Conservation (phyloP, 257 asterid species). For the Solanum pinnatisectum region DNA sequence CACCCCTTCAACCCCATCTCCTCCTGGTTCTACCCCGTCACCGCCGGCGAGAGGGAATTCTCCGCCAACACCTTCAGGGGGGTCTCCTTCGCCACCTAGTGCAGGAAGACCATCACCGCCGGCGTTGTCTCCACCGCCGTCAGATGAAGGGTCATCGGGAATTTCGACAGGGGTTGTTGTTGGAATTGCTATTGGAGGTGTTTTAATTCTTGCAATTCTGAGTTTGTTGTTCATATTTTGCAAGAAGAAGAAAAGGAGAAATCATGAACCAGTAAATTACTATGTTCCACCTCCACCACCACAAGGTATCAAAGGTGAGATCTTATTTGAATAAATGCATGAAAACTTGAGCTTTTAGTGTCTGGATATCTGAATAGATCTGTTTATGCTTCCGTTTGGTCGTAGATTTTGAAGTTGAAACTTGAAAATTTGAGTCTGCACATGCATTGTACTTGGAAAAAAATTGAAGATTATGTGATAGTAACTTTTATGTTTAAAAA, state of each 20-base stretch:
- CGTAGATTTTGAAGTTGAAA: background rate
- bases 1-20: background rate
- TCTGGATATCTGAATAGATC: background rate
- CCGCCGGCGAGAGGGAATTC: constrained; percentile 15
- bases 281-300: constrained; percentile 54
- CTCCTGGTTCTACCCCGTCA: background rate
- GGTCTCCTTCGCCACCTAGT: background rate
- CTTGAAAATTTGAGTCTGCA: background rate
- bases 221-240: constrained; percentile 42
- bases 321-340: background rate
- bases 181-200: constrained; percentile 64
- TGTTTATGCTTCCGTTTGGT: background rate
- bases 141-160: constrained; percentile 15
- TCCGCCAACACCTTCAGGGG: constrained; percentile 20
- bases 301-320: constrained; percentile 47
- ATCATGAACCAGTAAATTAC: constrained; percentile 21
- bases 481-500: background rate
- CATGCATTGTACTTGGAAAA: background rate
- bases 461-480: background rate
- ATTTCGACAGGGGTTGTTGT: constrained; percentile 43
- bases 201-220: constrained; percentile 36
- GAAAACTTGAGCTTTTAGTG: background rate
- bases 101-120: constrained; percentile 19
- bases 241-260: constrained; percentile 62
- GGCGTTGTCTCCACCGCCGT: constrained; percentile 18